Conservation (phyloP, 805 yeast genomes). For the Clavispora fructus region DNA sequence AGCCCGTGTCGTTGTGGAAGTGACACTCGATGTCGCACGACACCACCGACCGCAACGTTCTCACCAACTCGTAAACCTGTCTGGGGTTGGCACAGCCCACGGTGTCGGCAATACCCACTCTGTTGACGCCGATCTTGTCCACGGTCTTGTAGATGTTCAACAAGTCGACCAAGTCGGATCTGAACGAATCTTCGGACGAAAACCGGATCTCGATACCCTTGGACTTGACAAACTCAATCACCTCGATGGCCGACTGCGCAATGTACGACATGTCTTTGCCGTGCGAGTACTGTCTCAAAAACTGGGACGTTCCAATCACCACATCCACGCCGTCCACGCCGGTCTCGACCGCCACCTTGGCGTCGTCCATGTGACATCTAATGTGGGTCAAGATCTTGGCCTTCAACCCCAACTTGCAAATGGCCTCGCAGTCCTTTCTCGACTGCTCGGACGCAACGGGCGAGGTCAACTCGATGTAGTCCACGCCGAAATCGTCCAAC, state of each 20-base stretch:
- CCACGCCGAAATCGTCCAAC: constrained; percentile 95
- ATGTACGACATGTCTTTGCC: constrained; percentile 99
- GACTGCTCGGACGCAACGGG: constrained; percentile 98
- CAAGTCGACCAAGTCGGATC: constrained; percentile 92
- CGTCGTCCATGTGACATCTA: constrained; percentile 99
- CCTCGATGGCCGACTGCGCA: constrained; percentile 93
- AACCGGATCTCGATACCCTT: constrained; percentile 96
- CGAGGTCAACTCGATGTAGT: constrained; percentile 93
- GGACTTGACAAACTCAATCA: constrained; percentile 92
- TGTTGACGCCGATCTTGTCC: constrained; percentile 94
- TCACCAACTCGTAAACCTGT: constrained; percentile 94
- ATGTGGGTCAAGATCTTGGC: constrained; percentile 95
- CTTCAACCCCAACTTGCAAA: constrained; percentile 92
- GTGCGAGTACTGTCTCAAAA: constrained; percentile 88
- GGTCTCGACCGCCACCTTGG: constrained; percentile 92
- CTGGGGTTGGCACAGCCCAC: constrained; percentile 99
- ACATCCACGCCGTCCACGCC: constrained; percentile 99
- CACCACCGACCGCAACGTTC: constrained; percentile 89
- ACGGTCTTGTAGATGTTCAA: constrained; percentile 95
- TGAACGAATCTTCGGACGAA: constrained; percentile 95
- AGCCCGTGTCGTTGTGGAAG: constrained; percentile 98
- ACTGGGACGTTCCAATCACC: constrained; percentile 95
- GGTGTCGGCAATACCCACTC: constrained; percentile 99
- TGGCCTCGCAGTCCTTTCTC: constrained; percentile 92
- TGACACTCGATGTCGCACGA: constrained; percentile 97